Conservation (phyloP, 2,329 filamentous ascomycete species). For the Clarireedia paspali region DNA sequence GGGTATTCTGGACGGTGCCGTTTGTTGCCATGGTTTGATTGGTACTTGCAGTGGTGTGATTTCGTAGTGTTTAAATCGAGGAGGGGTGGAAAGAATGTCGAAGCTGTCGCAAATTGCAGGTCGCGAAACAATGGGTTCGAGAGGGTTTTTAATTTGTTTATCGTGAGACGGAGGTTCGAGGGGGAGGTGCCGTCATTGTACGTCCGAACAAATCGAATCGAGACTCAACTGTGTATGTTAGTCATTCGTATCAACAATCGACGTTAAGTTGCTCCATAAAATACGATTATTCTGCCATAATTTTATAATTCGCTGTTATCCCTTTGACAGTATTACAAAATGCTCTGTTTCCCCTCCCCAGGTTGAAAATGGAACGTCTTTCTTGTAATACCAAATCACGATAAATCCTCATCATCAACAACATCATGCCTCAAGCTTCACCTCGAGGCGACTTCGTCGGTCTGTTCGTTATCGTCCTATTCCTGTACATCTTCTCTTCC, state of each 20-base stretch:
- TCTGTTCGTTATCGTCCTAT: slow-evolving; percentile 25
- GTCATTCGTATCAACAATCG: no score
- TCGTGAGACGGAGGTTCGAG: no score
- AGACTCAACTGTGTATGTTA: no score
- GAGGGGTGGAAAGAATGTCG: background rate
- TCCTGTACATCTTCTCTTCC: slow-evolving; percentile 28
- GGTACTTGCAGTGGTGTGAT: background rate
- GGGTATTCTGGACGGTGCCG: slow-evolving; percentile 14
- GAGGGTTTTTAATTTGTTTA: no score
- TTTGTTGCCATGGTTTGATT: slow-evolving; percentile 13
- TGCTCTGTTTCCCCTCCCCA: background rate
- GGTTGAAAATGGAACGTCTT: slow-evolving; percentile 1
- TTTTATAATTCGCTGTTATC: background rate
- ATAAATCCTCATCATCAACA: background rate
- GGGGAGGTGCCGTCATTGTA: no score
- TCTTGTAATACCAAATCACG: background rate
- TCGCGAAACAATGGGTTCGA: no score
- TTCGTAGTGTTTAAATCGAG: background rate
- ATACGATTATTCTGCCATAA: background rate
- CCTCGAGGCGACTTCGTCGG: slow-evolving; percentile 24
- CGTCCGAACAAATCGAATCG: no score
- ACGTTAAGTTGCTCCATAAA: no score
- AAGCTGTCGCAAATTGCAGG: no score
- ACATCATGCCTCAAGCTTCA: slow-evolving; percentile 21
- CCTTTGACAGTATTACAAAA: background rate